These are phyloP conservation scores for Vitis cinerea DNA, from an alignment of 164 flowering plant genomes.

Conservation along the genomic window DNA sequence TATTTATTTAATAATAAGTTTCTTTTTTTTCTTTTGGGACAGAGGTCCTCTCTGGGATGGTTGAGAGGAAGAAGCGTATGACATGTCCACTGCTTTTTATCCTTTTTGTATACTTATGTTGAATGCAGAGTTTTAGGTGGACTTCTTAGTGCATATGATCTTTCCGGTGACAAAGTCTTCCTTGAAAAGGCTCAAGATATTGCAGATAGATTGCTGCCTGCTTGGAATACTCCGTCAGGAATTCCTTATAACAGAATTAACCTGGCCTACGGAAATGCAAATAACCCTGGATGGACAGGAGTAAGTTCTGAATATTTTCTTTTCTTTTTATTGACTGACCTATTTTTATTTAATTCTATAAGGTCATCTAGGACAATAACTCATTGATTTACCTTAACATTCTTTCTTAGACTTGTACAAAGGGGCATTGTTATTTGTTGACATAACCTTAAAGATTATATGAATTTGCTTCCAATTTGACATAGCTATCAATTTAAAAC, in stretches of 20 bases:
- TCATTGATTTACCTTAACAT: too few species aligned
- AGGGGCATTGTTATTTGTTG: too few species aligned
- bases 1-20: background rate
- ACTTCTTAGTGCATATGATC: conserved; percentile 12
- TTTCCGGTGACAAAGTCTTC: conserved; percentile 1
- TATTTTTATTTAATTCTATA: too few species aligned
- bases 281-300: conserved; percentile 8
- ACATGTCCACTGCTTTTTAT: background rate
- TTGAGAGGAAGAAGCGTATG: background rate
- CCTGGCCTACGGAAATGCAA: conserved; percentile 1
- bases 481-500: too few species aligned
- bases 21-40: background rate
- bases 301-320: background rate
- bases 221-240: conserved; percentile 10
- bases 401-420: too few species aligned
- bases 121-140: conserved; percentile 8
- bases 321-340: too few species aligned
- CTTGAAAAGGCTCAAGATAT: conserved; percentile 10
- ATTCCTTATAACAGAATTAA: conserved; percentile 10
- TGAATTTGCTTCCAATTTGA: too few species aligned
- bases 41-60: background rate
- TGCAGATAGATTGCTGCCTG: conserved; percentile 11
- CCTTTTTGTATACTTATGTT: background rate
- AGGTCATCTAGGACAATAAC: too few species aligned
- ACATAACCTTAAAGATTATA: too few species aligned